Base-by-base conservation (phyloP, 2,329 filamentous ascomycete genomes). In the Sclerotinia sclerotiorum region DNA sequence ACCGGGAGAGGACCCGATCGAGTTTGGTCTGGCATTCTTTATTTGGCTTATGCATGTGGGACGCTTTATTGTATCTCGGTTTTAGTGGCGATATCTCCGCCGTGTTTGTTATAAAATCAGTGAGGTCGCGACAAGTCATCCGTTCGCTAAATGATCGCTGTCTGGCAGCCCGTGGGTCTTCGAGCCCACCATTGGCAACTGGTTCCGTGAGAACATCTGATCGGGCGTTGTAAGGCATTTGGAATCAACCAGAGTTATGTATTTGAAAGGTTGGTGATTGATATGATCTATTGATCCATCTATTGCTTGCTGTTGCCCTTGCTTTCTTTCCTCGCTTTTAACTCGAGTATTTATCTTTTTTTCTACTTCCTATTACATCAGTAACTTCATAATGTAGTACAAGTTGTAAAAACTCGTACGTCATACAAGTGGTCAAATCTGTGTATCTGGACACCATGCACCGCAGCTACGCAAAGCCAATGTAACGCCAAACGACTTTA, bases 131-230 rank as follows among this genome's bases (percentile, higher is more conserved):
- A 52, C 46, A 63, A 17, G 44, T n/a, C 46, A 63, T 63, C 5
- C 60, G 46, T 5, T 24, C 15, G 3, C 15, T 63, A 39, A 63
- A 63, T 39, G 15, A 52, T 2, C 6, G 11, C 8, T 63, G 46
- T 10, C 24, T 21, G 6, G 42, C 17, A n/a, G 60, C 60, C 51
- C 46, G 56, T 17, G 56, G 56, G n/a, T 63, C 60, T 63, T 63
- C 46, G 13, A 63, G 24, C 46, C 60, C 60, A 1, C 60, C 60
- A n/a, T 17, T 21, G 17, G n/a, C 8, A 27, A 24, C 29, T 27
- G 5, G 6, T 21, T 52, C 15, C 15, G 48, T 15, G 8, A 64
- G 61, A 17, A 17, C 48, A 42, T 52, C 21, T 42, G 48, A 52
- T 8, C 44, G 13, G 7, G 61, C 48, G 17, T 39, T 27, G 7